These are phyloP conservation scores for Geranium incanum DNA, from an alignment of 441 rosid genomes.

Conservation along the genomic window DNA sequence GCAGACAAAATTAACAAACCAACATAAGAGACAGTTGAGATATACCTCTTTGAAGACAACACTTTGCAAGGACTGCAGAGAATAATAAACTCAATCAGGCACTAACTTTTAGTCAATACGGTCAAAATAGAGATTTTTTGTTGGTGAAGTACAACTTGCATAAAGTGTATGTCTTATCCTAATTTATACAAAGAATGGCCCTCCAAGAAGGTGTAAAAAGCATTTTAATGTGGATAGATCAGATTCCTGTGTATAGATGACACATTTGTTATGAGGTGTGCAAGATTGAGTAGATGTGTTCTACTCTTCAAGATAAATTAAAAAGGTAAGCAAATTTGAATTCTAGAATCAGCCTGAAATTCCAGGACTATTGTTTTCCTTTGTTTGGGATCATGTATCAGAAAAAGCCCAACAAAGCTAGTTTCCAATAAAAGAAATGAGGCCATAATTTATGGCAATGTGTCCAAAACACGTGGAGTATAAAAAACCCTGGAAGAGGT, in stretches of 20 bases:
- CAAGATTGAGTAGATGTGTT: background rate
- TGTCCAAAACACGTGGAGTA: background rate
- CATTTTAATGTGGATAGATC: background rate
- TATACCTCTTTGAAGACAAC: slow-evolving; percentile 96
- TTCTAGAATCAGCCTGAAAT: too few species aligned
- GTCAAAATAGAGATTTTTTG: background rate
- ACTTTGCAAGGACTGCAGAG: slow-evolving; percentile 95
- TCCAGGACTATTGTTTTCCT: too few species aligned
- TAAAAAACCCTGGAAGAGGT: background rate
- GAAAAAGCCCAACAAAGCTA: too few species aligned
- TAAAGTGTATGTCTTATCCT: background rate
- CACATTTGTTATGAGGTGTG: background rate
- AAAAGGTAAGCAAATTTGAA: too few species aligned
- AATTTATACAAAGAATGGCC: background rate
- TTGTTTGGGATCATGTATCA: too few species aligned
- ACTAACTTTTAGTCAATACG: slow-evolving; percentile 7
- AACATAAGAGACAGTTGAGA: slow-evolving; percentile 12
- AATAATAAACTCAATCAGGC: slow-evolving; percentile 28
- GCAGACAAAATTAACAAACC: background rate
- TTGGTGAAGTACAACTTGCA: background rate
- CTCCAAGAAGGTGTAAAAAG: background rate
- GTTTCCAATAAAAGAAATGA: too few species aligned
- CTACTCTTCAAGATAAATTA: background rate
- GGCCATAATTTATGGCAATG: background rate
- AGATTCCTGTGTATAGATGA: too few species aligned